phyloP scores from a whole-genome alignment of 2,329 filamentous ascomycete species.

The Erysiphe pulchra region DNA sequence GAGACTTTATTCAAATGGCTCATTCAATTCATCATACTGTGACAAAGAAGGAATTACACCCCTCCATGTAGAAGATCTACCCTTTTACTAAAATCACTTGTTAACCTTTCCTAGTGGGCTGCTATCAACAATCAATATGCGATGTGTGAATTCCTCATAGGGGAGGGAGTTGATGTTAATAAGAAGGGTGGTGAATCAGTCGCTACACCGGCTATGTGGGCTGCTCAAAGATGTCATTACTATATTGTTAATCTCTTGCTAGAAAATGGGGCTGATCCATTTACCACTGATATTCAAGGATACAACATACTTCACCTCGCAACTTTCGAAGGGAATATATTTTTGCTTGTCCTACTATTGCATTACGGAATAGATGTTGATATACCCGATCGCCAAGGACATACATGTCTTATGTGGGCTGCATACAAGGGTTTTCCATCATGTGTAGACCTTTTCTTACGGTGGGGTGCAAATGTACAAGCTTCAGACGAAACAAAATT shows the following conservation, averaged over 20 bases:
- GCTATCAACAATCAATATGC: conserved; percentile 97
- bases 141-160: conserved; percentile 87
- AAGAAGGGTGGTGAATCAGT: conserved; percentile 85
- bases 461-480: conserved; percentile 89
- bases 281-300: conserved; percentile 78
- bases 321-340: conserved; percentile 88
- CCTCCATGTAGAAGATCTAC: conserved; percentile 45
- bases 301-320: conserved; percentile 96
- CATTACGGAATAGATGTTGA: conserved; percentile 94
- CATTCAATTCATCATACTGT: conserved; percentile 55
- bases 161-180: conserved; percentile 58
- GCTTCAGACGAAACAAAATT: conserved; percentile 78
- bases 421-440: conserved; percentile 90
- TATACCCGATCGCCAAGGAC: conserved; percentile 65
- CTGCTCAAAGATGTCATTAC: conserved; percentile 86
- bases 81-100: neutral
- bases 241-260: conserved; percentile 87
- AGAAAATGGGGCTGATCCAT: conserved; percentile 72
- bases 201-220: conserved; percentile 89
- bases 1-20: conserved; percentile 63
- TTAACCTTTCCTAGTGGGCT: conserved; percentile 44
- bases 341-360: conserved; percentile 65
- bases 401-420: conserved; percentile 95
- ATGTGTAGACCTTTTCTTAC: conserved; percentile 74
- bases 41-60: conserved; percentile 91